Conservation (phyloP, 2,329 filamentous ascomycete species). For the Gaeumannomyces sp. region DNA sequence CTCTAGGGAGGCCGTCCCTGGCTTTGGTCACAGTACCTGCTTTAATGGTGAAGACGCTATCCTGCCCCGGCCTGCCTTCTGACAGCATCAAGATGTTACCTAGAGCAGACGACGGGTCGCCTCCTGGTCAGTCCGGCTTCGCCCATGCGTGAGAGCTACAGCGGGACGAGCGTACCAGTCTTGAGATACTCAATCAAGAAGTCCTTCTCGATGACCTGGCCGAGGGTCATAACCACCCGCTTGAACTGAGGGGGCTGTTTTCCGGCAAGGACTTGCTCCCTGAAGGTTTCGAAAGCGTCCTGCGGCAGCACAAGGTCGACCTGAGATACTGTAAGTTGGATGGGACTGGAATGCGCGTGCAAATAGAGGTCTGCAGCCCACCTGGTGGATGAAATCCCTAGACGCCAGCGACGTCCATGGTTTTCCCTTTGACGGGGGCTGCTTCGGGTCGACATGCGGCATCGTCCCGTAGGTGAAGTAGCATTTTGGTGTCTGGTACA, state of each 20-base stretch:
- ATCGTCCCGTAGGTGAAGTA: constrained; percentile 65
- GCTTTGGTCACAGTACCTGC: constrained; percentile 49
- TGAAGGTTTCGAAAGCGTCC: constrained; percentile 49
- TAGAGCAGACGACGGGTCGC: constrained; percentile 25
- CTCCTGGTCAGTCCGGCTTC: background rate
- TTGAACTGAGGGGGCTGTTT: constrained; percentile 46
- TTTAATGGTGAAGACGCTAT: constrained; percentile 65
- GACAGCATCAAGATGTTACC: constrained; percentile 81
- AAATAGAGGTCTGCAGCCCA: constrained; percentile 22
- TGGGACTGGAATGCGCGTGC: constrained; percentile 9
- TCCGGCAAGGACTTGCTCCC: constrained; percentile 40
- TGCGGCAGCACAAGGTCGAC: constrained; percentile 68
- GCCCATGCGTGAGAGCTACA: background rate
- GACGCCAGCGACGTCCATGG: constrained; percentile 66
- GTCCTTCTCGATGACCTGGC: constrained; percentile 62
- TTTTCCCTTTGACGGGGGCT: constrained; percentile 64
- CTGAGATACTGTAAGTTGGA: constrained; percentile 27
- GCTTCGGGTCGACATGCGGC: constrained; percentile 62
- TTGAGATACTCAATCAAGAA: constrained; percentile 88
- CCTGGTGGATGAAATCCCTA: constrained; percentile 64
- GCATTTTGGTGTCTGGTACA: constrained; percentile 60
- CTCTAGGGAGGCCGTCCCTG: background rate
- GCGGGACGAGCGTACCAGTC: constrained; percentile 44
- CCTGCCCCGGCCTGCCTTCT: constrained; percentile 62
- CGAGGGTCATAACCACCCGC: constrained; percentile 65